Conservation (phyloP, 768 basidiomycete genomes). For the Porphyrellus cyaneotinctus region DNA sequence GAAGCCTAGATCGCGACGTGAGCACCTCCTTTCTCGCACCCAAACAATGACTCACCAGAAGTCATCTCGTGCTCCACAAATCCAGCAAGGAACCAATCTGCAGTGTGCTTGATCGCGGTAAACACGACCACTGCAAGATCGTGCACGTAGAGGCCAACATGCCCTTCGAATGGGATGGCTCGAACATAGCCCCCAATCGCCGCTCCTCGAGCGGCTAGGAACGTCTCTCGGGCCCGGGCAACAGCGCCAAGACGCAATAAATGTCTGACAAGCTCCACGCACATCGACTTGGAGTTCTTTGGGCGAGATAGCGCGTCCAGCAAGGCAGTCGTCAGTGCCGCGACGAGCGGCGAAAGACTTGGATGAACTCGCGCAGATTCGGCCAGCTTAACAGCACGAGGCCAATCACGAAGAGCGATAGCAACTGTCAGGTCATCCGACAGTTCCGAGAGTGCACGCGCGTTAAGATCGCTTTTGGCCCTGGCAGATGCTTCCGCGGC, state of each 20-base stretch:
- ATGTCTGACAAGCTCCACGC: constrained; percentile 66
- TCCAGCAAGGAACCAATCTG: constrained; percentile 95
- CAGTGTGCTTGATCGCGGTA: constrained; percentile 93
- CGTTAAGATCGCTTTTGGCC: constrained; percentile 75
- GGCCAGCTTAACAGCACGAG: constrained; percentile 76
- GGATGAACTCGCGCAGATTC: constrained; percentile 79
- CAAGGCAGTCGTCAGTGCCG: constrained; percentile 64
- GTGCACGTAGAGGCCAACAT: constrained; percentile 78
- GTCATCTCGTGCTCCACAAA: constrained; percentile 95
- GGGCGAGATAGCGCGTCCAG: constrained; percentile 70
- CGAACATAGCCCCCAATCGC: constrained; percentile 76
- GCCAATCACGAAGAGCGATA: constrained; percentile 86
- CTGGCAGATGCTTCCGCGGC: constrained; percentile 48
- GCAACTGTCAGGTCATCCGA: constrained; percentile 89
- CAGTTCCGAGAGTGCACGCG: constrained; percentile 87
- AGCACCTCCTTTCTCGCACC: not conserved
- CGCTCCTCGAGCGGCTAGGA: constrained; percentile 72
- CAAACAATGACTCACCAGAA: constrained; percentile 57
- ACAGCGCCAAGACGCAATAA: constrained; percentile 73
- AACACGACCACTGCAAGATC: constrained; percentile 89
- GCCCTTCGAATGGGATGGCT: constrained; percentile 86
- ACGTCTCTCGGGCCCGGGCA: constrained; percentile 75
- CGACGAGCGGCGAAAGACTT: constrained; percentile 57
- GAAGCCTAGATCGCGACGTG: constrained; percentile 54
- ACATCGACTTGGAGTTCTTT: constrained; percentile 70